These are phyloP conservation scores for Henningerozyma blattae DNA, from an alignment of 805 yeast genomes.

Conservation along the genomic window DNA sequence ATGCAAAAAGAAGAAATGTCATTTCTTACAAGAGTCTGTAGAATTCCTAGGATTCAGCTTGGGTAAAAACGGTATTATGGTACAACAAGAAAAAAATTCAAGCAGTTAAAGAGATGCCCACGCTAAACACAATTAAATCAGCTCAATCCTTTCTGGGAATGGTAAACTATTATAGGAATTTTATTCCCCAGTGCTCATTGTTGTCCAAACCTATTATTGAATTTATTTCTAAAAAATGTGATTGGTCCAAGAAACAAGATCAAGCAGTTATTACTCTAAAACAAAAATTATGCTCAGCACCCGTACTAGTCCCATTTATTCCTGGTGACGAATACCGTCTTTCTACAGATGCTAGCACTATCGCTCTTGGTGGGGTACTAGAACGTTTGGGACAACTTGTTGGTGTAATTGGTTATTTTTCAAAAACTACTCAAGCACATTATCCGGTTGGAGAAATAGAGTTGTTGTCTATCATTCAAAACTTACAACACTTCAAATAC, in stretches of 20 bases:
- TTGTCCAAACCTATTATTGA: slow-evolving; percentile 4
- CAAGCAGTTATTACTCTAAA: slow-evolving; percentile 1
- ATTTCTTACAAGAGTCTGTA: slow-evolving; percentile 2
- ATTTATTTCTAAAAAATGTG: slow-evolving; percentile 1
- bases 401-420: slow-evolving; percentile 7
- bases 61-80: slow-evolving; percentile 3
- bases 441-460: slow-evolving; percentile 8
- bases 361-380: slow-evolving; percentile 8
- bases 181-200: slow-evolving; percentile 7
- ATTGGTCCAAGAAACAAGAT: slow-evolving; percentile 2
- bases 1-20: slow-evolving; percentile 8
- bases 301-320: slow-evolving; percentile 3
- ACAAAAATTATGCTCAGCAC: neutral
- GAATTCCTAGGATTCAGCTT: slow-evolving; percentile 7
- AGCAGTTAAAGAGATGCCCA: slow-evolving; percentile 6
- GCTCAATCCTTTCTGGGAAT: slow-evolving; percentile 10
- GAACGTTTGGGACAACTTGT: slow-evolving; percentile 5
- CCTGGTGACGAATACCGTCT: slow-evolving; percentile 1
- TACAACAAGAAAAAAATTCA: slow-evolving; percentile 6
- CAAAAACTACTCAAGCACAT: slow-evolving; percentile 24
- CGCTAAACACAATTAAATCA: slow-evolving; percentile 3
- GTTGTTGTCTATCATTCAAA: slow-evolving; percentile 6
- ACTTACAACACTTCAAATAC: slow-evolving; percentile 6
- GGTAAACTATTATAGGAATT: slow-evolving; percentile 8
- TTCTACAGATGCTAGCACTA: slow-evolving; percentile 7